Percentiles rank a stretch among this genome's conserved stretches.
phyloP scores from a whole-genome alignment of 2,329 filamentous ascomycete genomes.

The Fusarium sp. region DNA sequence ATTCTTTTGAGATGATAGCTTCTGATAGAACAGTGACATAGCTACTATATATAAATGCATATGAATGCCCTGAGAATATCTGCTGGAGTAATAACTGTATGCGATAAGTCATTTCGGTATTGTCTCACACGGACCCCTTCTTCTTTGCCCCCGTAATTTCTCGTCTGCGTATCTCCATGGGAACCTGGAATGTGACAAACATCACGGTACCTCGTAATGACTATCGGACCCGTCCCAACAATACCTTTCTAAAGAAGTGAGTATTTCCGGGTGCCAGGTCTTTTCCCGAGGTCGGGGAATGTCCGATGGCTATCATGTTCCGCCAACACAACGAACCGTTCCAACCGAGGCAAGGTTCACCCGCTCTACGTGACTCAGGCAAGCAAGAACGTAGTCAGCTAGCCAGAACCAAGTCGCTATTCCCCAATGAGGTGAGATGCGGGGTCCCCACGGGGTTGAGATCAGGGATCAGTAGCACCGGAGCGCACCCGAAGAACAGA shows the following conservation, averaged over 20 bases:
- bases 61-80: not conserved
- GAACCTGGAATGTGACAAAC: accelerated
- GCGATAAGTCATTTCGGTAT: not conserved
- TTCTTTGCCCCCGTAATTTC: too few species aligned
- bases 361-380: not conserved
- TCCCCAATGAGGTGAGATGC: not conserved
- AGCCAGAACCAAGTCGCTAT: not conserved
- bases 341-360: not conserved
- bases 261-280: not conserved
- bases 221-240: not conserved
- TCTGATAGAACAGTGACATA: accelerated
- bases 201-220: not conserved
- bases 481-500: not conserved
- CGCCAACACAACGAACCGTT: not conserved
- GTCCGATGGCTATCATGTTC: not conserved
- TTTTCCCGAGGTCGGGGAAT: not conserved
- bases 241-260: too few species aligned
- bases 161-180: not conserved
- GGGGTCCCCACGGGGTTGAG: not conserved
- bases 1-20: not conserved
- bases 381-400: not conserved
- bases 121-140: not conserved
- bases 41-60: not conserved
- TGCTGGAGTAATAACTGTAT: not conserved
- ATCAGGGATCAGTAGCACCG: not conserved